Conservation (phyloP, 2,329 filamentous ascomycete species). For the Diaporthe australafricana region DNA sequence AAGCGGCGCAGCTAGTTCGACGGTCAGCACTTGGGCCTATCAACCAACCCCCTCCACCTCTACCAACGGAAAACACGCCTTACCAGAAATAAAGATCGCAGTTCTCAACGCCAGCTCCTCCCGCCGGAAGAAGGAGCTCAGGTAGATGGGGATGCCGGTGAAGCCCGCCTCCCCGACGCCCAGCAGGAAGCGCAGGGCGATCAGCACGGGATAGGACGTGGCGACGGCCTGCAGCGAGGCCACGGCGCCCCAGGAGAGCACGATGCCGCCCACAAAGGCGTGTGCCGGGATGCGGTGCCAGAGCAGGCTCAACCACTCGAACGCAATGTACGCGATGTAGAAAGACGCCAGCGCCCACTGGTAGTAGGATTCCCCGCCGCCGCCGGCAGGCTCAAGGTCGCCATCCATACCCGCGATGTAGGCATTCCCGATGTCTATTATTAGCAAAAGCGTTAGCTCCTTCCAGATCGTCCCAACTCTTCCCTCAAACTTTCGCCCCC, state of each 20-base stretch:
- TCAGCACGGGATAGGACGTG: slow-evolving; percentile 71
- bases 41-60: neutral
- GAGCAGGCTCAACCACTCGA: slow-evolving; percentile 74
- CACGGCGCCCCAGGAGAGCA: slow-evolving; percentile 82
- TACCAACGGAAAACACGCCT: slow-evolving; percentile 38
- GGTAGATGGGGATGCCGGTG: slow-evolving; percentile 71
- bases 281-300: slow-evolving; percentile 72
- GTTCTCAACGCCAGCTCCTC: slow-evolving; percentile 86
- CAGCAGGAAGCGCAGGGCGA: slow-evolving; percentile 66
- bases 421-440: slow-evolving; percentile 71
- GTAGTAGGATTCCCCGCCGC: slow-evolving; percentile 62
- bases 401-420: slow-evolving; percentile 72
- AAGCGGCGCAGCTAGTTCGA: slow-evolving; percentile 75
- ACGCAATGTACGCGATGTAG: slow-evolving; percentile 72
- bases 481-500: neutral
- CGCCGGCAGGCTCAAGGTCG: slow-evolving; percentile 62
- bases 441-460: neutral
- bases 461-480: neutral
- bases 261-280: slow-evolving; percentile 69
- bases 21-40: neutral
- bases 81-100: slow-evolving; percentile 84
- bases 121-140: slow-evolving; percentile 73
- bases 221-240: slow-evolving; percentile 79
- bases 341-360: slow-evolving; percentile 72
- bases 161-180: slow-evolving; percentile 76